These are phyloP conservation scores for Albizia julibrissin DNA, from an alignment of 306 rosid species.

Conservation along the genomic window DNA sequence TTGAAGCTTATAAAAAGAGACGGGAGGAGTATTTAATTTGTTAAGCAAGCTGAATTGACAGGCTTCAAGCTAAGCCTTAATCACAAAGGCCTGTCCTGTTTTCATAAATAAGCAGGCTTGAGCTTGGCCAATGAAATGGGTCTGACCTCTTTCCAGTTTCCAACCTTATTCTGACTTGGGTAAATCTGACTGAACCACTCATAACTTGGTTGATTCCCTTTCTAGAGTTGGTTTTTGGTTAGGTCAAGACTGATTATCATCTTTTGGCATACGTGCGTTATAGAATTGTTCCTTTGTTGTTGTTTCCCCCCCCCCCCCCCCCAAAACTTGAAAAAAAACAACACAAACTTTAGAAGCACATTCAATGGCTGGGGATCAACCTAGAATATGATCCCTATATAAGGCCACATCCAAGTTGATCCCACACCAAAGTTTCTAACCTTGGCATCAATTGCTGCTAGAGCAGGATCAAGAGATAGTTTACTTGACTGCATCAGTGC, in stretches of 20 bases:
- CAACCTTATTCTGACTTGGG: no score
- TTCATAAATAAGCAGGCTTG: neutral
- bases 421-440: constrained; percentile 40
- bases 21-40: no score
- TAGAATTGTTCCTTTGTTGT: neutral
- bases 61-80: neutral
- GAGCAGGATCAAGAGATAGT: constrained; percentile 55
- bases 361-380: neutral
- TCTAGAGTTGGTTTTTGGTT: neutral
- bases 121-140: no score
- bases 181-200: no score
- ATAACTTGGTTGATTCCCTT: no score
- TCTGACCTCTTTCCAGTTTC: no score
- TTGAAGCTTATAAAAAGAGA: no score
- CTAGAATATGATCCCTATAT: neutral
- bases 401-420: neutral
- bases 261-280: neutral
- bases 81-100: neutral
- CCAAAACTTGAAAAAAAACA: neutral
- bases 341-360: neutral
- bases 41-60: no score
- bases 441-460: constrained; percentile 61
- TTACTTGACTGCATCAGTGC: constrained; percentile 58
- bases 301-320: no score
- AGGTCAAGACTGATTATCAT: neutral